These are phyloP conservation scores for Parasarocladium wereldwijsianum DNA, from an alignment of 2,329 filamentous ascomycete genomes.

Conservation along the genomic window DNA sequence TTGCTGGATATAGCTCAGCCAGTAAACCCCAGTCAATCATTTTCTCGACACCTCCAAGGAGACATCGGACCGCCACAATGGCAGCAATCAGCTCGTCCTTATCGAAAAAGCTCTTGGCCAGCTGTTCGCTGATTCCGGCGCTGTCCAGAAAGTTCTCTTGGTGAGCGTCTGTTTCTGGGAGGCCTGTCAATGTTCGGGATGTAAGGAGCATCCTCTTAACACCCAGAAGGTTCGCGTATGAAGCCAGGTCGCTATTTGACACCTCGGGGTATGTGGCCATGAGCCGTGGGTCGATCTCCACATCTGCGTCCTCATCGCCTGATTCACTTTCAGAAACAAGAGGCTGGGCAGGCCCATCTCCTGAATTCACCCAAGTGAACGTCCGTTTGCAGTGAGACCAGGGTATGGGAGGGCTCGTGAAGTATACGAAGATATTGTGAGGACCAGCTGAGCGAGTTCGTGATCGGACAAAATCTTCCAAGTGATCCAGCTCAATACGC, in stretches of 20 bases:
- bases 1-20: conserved; percentile 37
- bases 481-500: too few relatives aligned
- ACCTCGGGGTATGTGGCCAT: background rate
- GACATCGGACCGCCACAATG: conserved; percentile 40
- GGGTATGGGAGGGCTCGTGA: conserved; percentile 6
- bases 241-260: conserved; percentile 1
- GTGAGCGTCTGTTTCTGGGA: conserved; percentile 1
- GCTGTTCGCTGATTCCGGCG: background rate
- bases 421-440: conserved; percentile 17
- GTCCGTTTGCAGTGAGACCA: too few relatives aligned
- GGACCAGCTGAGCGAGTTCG: conserved; percentile 13
- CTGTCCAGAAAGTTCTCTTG: conserved; percentile 9
- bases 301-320: conserved; percentile 9
- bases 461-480: conserved; percentile 11
- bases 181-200: conserved; percentile 3
- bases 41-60: conserved; percentile 46
- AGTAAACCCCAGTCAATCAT: conserved; percentile 47
- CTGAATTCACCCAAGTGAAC: too few relatives aligned
- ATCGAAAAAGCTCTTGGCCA: too few relatives aligned
- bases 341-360: too few relatives aligned
- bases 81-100: conserved; percentile 31
- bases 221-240: conserved; percentile 3
- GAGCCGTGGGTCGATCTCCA: conserved; percentile 5
- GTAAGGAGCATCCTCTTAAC: conserved; percentile 5
- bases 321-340: too few relatives aligned